Percentiles rank a stretch among this genome's conserved stretches.
phyloP scores from a whole-genome alignment of 129 eudicot species.

The Rutidosis leptorrhynchoides region DNA sequence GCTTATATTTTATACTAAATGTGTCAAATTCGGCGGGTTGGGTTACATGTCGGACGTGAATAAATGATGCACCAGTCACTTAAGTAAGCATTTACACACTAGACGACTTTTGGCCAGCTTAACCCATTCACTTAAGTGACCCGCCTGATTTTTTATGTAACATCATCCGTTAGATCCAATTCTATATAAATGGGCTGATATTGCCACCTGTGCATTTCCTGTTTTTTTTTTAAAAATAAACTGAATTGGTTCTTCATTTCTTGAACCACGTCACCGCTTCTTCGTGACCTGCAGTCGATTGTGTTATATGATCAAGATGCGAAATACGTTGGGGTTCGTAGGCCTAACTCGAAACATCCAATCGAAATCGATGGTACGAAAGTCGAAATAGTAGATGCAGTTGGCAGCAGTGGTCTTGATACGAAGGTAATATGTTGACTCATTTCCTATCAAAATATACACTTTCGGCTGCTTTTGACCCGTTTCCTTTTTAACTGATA shows the following conservation, averaged over 20 bases:
- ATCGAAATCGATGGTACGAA: constrained; percentile 80
- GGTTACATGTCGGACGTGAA: too few species aligned
- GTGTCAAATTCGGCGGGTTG: neutral
- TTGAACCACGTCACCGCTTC: constrained; percentile 83
- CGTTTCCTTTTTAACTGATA: too few species aligned
- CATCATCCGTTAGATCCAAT: neutral
- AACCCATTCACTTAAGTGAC: neutral
- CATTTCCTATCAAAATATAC: neutral
- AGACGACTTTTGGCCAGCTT: neutral
- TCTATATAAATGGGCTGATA: neutral
- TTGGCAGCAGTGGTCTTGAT: constrained; percentile 96
- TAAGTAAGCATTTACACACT: too few species aligned
- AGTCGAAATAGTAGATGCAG: constrained; percentile 78
- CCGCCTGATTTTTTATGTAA: neutral
- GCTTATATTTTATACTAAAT: neutral
- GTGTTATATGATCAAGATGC: constrained; percentile 91
- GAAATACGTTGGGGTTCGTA: constrained; percentile 82
- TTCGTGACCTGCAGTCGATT: constrained; percentile 93
- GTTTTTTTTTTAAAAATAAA: neutral
- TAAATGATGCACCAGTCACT: too few species aligned
- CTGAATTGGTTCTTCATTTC: constrained; percentile 1
- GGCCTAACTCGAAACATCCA: constrained; percentile 93
- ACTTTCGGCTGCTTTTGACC: neutral
- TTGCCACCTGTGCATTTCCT: neutral
- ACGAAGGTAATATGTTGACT: constrained; percentile 53